Evolutionary conservation across 495 filamentous ascomycete genomes (phyloP).

Genomic region (Hypoxylon intermedium): DNA sequence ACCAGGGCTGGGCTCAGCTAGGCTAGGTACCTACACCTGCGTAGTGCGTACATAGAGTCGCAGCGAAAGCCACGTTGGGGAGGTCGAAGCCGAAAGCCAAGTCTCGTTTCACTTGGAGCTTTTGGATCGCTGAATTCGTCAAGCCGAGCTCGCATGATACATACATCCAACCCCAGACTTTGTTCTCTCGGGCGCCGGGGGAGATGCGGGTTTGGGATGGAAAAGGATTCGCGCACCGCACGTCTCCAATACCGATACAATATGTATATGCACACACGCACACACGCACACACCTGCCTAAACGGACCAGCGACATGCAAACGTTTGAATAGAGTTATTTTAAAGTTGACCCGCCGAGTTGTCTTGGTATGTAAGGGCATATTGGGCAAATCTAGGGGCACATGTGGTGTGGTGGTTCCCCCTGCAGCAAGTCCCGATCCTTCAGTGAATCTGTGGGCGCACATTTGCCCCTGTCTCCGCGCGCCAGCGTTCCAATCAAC

Average conservation of each 20-base stretch:
- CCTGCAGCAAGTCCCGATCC: constrained; percentile 26
- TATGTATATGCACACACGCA: constrained; percentile 21
- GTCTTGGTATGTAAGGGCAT: neutral
- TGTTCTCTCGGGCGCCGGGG: constrained; percentile 1
- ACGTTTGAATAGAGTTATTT: constrained; percentile 37
- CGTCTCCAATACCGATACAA: constrained; percentile 34
- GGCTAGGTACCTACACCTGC: neutral
- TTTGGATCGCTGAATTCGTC: neutral
- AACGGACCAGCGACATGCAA: constrained; percentile 12
- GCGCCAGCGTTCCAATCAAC: constrained; percentile 21
- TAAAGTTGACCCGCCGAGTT: constrained; percentile 21
- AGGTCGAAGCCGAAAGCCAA: constrained; percentile 7
- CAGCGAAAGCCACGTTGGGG: constrained; percentile 21
- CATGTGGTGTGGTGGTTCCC: neutral
- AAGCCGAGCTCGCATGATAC: neutral
- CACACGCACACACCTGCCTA: constrained; percentile 29
- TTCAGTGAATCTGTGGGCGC: constrained; percentile 8
- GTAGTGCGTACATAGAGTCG: neutral
- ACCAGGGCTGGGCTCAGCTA: constrained; percentile 7
- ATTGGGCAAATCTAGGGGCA: neutral
- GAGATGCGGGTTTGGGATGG: neutral
- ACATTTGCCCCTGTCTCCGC: constrained; percentile 9
- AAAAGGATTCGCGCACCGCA: constrained; percentile 27
- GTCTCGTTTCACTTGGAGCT: constrained; percentile 12
- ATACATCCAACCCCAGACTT: constrained; percentile 6